Base-by-base conservation (phyloP, 1,284 basidiomycete species). In the Naganishia albida region DNA sequence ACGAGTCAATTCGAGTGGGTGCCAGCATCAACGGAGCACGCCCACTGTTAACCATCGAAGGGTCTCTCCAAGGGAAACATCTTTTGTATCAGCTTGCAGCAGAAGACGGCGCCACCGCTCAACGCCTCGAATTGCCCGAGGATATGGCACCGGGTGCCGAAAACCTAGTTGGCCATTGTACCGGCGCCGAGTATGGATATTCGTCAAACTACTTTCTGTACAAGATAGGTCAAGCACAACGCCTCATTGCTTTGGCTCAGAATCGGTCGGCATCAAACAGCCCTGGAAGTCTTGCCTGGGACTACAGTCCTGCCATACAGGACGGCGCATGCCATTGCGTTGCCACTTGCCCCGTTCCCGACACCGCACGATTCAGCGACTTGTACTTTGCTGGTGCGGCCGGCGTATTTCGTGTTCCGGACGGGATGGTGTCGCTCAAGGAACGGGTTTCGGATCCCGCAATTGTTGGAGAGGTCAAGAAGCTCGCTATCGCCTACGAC, bases 191-290 rank as follows among this genome's bases (percentile, higher is more conserved):
- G 48, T 49, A 25, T 15, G 48, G 48, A 8, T 49, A 12, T 20
- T 49, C 48, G 48, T 23, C 48, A 20, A 49, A 49, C 26, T 49
- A 49, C 48, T 49, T 49, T 49, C 25, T 49, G 48, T 49, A 49
- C 20, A 49, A 15, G 23, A 20, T 49, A 7, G 48, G 48, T 6
- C 48, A 49, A 20, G 48, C 48, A 6, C 48, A 49, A 20, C 48
- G 48, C 16, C 48, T 49, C 16, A 49, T 49, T 20, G 48, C 48
- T 20, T n/a, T 12, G 10, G 48, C 48, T 7, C 48, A 49, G 48
- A 49, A 49, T 49, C 48, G 13, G 26, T 49, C 48, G 13, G 6
- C 48, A 15, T 13, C 48, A 8, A 20, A 23, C 48, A 49, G 4
- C 4, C 48, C 48, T 6, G 48, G 8, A 26, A 49, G 48, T 20